Evolutionary conservation across 202 grass and related monocot species (phyloP).

Genomic region (Panicum hallii): DNA sequence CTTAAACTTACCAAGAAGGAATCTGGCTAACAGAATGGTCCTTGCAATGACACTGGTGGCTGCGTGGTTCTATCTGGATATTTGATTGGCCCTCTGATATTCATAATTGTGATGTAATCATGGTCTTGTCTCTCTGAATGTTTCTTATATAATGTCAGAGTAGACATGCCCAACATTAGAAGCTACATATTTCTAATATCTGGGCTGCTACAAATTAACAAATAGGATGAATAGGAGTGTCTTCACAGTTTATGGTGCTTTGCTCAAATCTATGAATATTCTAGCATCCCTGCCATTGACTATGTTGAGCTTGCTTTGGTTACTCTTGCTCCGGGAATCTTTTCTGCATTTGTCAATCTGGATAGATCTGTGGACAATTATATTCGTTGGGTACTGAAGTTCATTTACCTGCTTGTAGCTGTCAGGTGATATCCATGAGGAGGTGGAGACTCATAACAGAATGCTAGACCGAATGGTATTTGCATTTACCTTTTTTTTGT

Average conservation of each 20-base stretch:
- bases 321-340: constrained; percentile 3
- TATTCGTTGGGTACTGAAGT: constrained; percentile 27
- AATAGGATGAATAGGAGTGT: neutral
- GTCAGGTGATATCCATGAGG: constrained; percentile 90
- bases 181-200: neutral
- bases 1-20: constrained; percentile 23
- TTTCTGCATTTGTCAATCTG: constrained; percentile 13
- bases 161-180: neutral
- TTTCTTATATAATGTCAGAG: neutral
- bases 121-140: neutral
- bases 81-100: constrained; percentile 18
- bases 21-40: constrained; percentile 8
- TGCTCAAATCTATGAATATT: constrained; percentile 19
- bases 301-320: neutral
- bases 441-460: constrained; percentile 81
- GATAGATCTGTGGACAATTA: neutral
- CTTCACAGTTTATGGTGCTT: constrained; percentile 18
- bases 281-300: neutral
- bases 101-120: constrained; percentile 3
- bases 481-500: neutral
- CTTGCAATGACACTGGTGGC: constrained; percentile 2
- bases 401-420: constrained; percentile 59
- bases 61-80: constrained; percentile 8
- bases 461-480: constrained; percentile 85
- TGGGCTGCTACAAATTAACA: neutral